Conservation (phyloP, 768 basidiomycete species). For the Tulasnella sp. region DNA sequence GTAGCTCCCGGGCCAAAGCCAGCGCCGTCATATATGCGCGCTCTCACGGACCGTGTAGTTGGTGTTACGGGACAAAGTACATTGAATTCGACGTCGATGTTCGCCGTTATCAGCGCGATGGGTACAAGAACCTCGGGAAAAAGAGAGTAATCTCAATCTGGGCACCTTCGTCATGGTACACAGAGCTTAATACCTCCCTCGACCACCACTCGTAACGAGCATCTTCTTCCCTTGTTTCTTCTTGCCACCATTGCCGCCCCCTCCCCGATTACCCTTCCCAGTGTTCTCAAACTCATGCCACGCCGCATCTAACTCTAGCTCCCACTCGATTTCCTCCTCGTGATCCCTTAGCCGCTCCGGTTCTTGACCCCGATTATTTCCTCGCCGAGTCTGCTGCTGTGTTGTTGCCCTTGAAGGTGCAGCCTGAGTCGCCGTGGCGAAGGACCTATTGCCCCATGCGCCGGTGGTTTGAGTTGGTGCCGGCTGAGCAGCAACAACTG, state of each 20-base stretch:
- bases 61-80: too few relatives aligned
- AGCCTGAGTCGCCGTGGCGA: conserved; percentile 66
- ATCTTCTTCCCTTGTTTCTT: not conserved
- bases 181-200: too few relatives aligned
- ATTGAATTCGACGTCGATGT: too few relatives aligned
- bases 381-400: not conserved
- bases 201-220: too few relatives aligned
- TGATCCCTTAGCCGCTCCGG: not conserved
- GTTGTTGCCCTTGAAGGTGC: conserved; percentile 17
- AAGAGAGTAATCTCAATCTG: too few relatives aligned
- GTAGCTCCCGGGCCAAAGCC: too few relatives aligned
- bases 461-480: conserved; percentile 28
- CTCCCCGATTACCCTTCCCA: not conserved
- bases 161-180: too few relatives aligned
- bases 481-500: not conserved
- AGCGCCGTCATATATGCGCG: too few relatives aligned
- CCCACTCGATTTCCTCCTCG: conserved; percentile 35
- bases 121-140: too few relatives aligned
- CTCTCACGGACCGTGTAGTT: too few relatives aligned
- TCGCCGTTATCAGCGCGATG: too few relatives aligned
- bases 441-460: conserved; percentile 71
- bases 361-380: not conserved
- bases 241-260: not conserved
- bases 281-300: conserved; percentile 73
- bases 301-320: conserved; percentile 67